Conservation (phyloP, 345 rosid genomes). For the Eucalyptus cladocalyx region DNA sequence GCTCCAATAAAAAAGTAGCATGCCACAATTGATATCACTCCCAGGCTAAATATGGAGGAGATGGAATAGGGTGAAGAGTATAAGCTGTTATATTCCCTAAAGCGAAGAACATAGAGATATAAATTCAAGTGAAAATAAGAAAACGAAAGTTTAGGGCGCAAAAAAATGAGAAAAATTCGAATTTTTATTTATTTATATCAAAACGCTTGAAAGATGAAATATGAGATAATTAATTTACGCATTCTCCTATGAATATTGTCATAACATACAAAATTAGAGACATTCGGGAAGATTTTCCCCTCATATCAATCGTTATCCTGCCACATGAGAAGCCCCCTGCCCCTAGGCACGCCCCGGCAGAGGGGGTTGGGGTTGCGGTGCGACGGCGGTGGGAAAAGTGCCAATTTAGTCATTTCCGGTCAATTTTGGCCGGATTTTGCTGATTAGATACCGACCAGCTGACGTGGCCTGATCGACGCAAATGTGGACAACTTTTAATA, state of each 20-base stretch:
- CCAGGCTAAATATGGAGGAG: background rate
- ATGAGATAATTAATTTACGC: background rate
- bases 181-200: background rate
- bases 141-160: background rate
- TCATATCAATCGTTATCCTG: background rate
- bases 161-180: background rate
- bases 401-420: too few species aligned
- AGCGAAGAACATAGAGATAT: background rate
- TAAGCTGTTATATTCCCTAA: background rate
- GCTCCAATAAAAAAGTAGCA: background rate
- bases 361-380: too few species aligned
- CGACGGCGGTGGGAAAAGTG: too few species aligned
- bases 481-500: too few species aligned
- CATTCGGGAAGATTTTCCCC: too few species aligned
- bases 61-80: background rate
- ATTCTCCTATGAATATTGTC: background rate
- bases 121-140: background rate
- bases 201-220: background rate
- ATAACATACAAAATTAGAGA: background rate
- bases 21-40: background rate
- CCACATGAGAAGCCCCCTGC: background rate
- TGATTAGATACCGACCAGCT: accelerated
- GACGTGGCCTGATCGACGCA: too few species aligned
- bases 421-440: too few species aligned
- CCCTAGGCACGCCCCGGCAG: accelerated